Base-by-base conservation (phyloP, 148 eudicot genomes). In the Agrostemma githago region DNA sequence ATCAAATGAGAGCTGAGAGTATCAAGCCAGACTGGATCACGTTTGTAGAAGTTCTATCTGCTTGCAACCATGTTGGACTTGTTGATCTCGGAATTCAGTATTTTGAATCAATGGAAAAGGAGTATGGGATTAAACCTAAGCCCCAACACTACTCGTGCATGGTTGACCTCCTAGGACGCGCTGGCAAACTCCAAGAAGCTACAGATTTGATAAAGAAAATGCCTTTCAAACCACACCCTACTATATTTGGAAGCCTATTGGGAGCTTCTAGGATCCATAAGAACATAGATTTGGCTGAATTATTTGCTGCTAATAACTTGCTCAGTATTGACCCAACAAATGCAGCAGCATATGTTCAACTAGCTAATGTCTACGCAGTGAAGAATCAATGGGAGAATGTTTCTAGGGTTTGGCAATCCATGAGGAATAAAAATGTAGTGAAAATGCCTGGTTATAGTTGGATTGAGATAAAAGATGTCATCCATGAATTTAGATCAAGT, bases 121-220 rank as follows among this genome's bases (percentile, higher is more conserved):
- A 82, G 53, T 91, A 77, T 41, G 84, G 86, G 63, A 68, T 91
- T 15, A 78, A 81, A 77, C 63, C 84, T 11, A 87, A 74, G 68
- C 80, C 84, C 6, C 91, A 91, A 68, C 97, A 91, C 66, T 91
- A 86, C 68, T 75, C 89, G 3, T 89, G 97, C 81, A 82, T 91
- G 90, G 84, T 87, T 66, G 97, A 87, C 70, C 93, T 91, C 72
- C 86, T 91, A 68, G 89, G 97, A 7, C 87, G 97, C 51, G 91
- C 91, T 64, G 97, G 93, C 64, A 91, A 84, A 78, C 79, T 89
- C n/a, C 46, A 51, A 60, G 91, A 89, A 71, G 97, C 93, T 16
- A 74, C 84, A 2, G 70, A 82, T 63, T 79, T 91, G 79, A 89
- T 89, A 9, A 79, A 86, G 74, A 77, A 77, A 76, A 92, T 92